phyloP scores from a whole-genome alignment of 139 green algal genomes.

The Chlorella sp. region DNA sequence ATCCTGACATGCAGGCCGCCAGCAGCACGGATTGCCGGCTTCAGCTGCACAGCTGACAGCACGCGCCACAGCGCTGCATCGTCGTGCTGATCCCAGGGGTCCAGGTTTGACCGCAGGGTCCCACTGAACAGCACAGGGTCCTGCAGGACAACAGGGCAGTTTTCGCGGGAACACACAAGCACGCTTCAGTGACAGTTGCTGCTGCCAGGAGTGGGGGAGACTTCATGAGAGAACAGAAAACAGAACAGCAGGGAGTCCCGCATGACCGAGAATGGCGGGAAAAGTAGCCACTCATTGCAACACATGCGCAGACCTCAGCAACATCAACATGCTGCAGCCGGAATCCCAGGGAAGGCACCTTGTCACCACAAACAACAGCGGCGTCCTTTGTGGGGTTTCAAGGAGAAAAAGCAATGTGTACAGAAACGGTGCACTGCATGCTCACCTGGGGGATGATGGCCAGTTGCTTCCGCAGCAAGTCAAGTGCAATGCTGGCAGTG shows the following conservation, averaged over 20 bases:
- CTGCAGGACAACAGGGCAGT: background rate
- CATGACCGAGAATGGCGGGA: too few relatives aligned
- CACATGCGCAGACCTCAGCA: too few relatives aligned
- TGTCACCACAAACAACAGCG: too few relatives aligned
- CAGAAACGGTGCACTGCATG: too few relatives aligned
- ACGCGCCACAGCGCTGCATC: conserved; percentile 62
- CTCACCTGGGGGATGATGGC: conserved; percentile 80
- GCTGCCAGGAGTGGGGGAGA: background rate
- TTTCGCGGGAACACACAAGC: background rate
- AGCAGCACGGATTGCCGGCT: conserved; percentile 22
- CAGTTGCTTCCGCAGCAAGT: conserved; percentile 64
- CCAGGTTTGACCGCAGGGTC: background rate
- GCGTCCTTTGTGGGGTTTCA: too few relatives aligned
- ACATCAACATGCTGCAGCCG: too few relatives aligned
- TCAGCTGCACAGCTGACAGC: conserved; percentile 57
- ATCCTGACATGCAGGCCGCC: conserved; percentile 49
- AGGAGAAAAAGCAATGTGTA: too few relatives aligned
- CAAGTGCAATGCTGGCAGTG: conserved; percentile 50
- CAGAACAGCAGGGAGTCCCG: background rate
- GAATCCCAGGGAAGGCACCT: too few relatives aligned
- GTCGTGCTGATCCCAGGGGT: background rate
- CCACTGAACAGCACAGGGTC: background rate
- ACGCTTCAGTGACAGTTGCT: background rate
- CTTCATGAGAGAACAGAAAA: background rate
- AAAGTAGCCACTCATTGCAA: too few relatives aligned